Base-by-base conservation (phyloP, 1,284 basidiomycete species). In the Pseudomicrostroma phylloplanum region DNA sequence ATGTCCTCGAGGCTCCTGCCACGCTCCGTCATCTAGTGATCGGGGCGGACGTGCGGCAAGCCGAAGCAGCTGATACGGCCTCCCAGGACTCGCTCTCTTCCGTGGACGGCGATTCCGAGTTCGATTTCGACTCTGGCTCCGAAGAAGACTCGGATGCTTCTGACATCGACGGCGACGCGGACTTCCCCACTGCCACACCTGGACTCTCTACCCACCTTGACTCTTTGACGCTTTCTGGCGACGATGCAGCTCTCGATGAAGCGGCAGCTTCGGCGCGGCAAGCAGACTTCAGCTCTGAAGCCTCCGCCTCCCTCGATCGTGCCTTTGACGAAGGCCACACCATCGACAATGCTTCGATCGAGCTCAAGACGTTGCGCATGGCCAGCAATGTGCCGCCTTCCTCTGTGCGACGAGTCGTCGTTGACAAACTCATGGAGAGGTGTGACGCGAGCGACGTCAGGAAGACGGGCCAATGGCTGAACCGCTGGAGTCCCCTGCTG, bases 291-390 rank as follows among this genome's bases (percentile, higher is more conserved):
- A 82, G 81, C 55, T 81, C 81, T 39, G 91, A 94, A 79, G 90
- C 90, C 56, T 82, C 80, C 17, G 87, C 88, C 67, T 92, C 90
- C 17, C 84, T 94, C 56, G 89, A 90, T 63, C 88, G 92, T 62
- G 91, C 92, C 23, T 92, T 92, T 78, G 83, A 86, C n/a, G 92
- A 94, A 80, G 87, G 85, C 1, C 92, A 94, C 81, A 89, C 88
- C 4, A 86, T 92, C 58, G 91, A 93, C 72, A 91, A 94, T 80
- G 91, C 91, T 0, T 85, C 90, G 0, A 90, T 94, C 70, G 91
- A 94, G 77, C 84, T 94, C 69, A 94, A 93, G 83, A 94, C 91
- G 57, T 84, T 94, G 59, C 87, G 92, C 55, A 94, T 94, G 92
- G 90, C 91, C 49, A 89, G 87, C 69, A 94, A 94, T 75, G 92